Evolutionary conservation across 352 stramenopile genomes (phyloP), one percentile per base, ranked within the genome.

Genomic region (Phytophthora cactorum): DNA sequence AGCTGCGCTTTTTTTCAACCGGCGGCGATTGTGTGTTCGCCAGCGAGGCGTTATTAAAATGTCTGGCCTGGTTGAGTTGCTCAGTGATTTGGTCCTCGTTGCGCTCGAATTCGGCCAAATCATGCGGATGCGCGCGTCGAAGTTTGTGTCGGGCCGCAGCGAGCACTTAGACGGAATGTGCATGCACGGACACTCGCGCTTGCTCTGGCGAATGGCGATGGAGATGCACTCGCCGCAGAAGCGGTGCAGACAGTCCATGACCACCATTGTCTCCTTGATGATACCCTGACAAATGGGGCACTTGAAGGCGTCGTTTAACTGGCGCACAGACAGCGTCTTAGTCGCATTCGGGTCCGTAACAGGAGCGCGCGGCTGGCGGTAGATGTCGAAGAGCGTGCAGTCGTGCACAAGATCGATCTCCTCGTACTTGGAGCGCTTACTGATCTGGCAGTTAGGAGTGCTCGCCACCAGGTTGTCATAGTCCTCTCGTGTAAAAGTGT

Each of bases 221-320:
- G 96, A 79, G 63, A 98, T 97, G 74, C 92, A 98, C 31, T 96
- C 82, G 59, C 86, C 75, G 56, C 92, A 98, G 68, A 98, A 98
- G 41, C 92, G 85, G 67, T 98, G 92, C 49, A 98, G 76, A 69
- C 92, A 98, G 64, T 96, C 86, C 79, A 96, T 97, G 11, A 98
- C 91, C 17, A 96, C 90, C 50, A 84, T 83, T 15, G 90, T 93
- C 52, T 90, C 78, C 56, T 81, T 79, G 59, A 95, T 86, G 47
- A 95, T 93, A 36, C 89, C 83, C 15, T 97, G 73, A 55, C 92
- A 98, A 44, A 98, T 86, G 10, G 90, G 88, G 58, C 92, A 98
- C 58, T 81, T 91, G 27, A 97, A 78, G 56, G 97, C 85, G 28
- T 85, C 80, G 56, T 94, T 91, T 0, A 97, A 75, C 32, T 87